phyloP scores from a whole-genome alignment of 2,329 filamentous ascomycete genomes.

The Bertia moriformis region DNA sequence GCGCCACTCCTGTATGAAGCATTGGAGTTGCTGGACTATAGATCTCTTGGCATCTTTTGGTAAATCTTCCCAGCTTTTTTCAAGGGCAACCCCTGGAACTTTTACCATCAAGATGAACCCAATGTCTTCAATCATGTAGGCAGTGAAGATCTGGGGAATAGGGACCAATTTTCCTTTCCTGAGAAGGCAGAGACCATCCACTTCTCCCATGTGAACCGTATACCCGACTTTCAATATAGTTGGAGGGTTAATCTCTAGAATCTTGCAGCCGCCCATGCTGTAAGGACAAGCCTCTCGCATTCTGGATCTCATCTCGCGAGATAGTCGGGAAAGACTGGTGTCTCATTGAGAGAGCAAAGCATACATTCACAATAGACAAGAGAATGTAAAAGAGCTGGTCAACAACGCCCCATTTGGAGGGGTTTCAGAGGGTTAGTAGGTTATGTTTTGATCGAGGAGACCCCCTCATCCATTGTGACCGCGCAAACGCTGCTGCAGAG shows the following conservation, averaged over 20 bases:
- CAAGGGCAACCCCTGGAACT: constrained; percentile 3
- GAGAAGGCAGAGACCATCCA: not conserved
- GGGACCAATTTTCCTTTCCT: not conserved
- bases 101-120: constrained; percentile 6
- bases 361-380: not conserved
- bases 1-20: constrained; percentile 5
- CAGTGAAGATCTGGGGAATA: constrained; percentile 5
- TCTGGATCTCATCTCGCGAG: not conserved
- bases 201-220: not conserved
- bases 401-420: not conserved
- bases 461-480: not conserved
- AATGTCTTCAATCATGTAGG: constrained; percentile 5
- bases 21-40: constrained; percentile 3
- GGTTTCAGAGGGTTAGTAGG: not conserved
- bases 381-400: not conserved
- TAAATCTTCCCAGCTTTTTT: constrained; percentile 4
- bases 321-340: not conserved
- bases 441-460: not conserved
- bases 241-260: not conserved
- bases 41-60: constrained; percentile 3
- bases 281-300: not conserved
- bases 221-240: not conserved
- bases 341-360: not conserved
- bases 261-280: not conserved
- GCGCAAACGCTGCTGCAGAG: no score